A percentile compares a stretch with the other conserved stretches of the same genome.
These are phyloP conservation scores for Sporobolomyces pararoseus DNA, from an alignment of 768 basidiomycete genomes.

Conservation along the genomic window DNA sequence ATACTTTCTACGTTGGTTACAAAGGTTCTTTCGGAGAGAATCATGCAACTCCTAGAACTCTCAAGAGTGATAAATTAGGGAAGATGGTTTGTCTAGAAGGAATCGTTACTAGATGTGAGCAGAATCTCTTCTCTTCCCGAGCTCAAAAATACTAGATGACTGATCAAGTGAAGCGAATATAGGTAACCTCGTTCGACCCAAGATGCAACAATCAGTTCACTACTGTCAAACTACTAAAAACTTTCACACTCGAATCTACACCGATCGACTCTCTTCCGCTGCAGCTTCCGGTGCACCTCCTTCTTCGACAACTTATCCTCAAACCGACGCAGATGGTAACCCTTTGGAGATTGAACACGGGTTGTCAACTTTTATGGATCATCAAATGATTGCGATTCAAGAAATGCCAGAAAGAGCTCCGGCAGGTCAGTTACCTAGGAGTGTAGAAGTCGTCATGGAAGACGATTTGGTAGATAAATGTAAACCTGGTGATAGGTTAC, in stretches of 20 bases:
- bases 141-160: background rate
- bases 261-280: slow-evolving; percentile 71
- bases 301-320: slow-evolving; percentile 78
- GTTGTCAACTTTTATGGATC: slow-evolving; percentile 83
- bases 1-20: slow-evolving; percentile 83
- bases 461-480: slow-evolving; percentile 96
- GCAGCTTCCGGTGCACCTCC: slow-evolving; percentile 81
- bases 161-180: background rate
- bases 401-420: slow-evolving; percentile 99
- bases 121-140: background rate
- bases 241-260: slow-evolving; percentile 85
- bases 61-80: slow-evolving; percentile 80
- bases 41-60: slow-evolving; percentile 89
- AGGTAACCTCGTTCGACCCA: slow-evolving; percentile 89
- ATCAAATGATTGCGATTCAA: slow-evolving; percentile 96
- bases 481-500: slow-evolving; percentile 96
- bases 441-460: slow-evolving; percentile 91
- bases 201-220: slow-evolving; percentile 95
- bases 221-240: slow-evolving; percentile 81
- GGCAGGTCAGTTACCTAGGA: slow-evolving; percentile 90
- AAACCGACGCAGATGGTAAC: slow-evolving; percentile 84
- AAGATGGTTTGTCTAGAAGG: slow-evolving; percentile 97
- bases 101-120: slow-evolving; percentile 84
- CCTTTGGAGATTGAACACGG: slow-evolving; percentile 88
- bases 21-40: slow-evolving; percentile 97